These are phyloP conservation scores for Exophiala aquamarina DNA, from an alignment of 2,329 filamentous ascomycete genomes.

Conservation along the genomic window DNA sequence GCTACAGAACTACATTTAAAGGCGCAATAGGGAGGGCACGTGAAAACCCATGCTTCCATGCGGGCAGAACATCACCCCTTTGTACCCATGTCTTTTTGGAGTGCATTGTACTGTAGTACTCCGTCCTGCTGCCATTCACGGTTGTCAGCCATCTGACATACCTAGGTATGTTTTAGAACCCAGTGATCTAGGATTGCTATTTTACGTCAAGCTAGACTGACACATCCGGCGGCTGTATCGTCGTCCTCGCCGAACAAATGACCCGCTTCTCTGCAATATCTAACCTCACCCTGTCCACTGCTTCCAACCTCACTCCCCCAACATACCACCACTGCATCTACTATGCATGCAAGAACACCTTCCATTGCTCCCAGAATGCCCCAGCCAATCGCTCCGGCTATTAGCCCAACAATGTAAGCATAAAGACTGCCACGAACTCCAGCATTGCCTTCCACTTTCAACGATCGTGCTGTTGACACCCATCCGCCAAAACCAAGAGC, in stretches of 20 bases:
- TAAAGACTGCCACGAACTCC: constrained; percentile 76
- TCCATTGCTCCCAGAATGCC: constrained; percentile 89
- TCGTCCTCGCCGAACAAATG: constrained; percentile 72
- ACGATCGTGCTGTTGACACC: constrained; percentile 84
- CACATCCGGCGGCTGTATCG: constrained; percentile 16
- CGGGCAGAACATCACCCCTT: too few species aligned
- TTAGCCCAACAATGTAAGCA: constrained; percentile 88
- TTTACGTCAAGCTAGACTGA: constrained; percentile 22
- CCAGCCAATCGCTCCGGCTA: constrained; percentile 94
- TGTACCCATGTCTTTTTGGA: too few species aligned
- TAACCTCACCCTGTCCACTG: constrained; percentile 60
- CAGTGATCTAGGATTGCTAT: not conserved
- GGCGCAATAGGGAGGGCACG: too few species aligned
- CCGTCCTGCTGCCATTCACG: too few species aligned
- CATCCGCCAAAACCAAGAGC: constrained; percentile 93
- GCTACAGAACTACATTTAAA: too few species aligned
- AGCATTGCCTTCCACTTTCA: constrained; percentile 59
- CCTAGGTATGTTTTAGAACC: too few species aligned
- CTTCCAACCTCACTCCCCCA: constrained; percentile 85
- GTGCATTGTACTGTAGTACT: too few species aligned
- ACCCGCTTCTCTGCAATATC: constrained; percentile 89
- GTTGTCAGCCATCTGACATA: too few species aligned
- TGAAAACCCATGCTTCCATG: too few species aligned
- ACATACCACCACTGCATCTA: constrained; percentile 87
- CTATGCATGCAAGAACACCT: constrained; percentile 79